Evolutionary conservation across 2,329 filamentous ascomycete species (phyloP), one percentile per base, ranked within the genome.

Genomic region (Fonsecaea nubica): DNA sequence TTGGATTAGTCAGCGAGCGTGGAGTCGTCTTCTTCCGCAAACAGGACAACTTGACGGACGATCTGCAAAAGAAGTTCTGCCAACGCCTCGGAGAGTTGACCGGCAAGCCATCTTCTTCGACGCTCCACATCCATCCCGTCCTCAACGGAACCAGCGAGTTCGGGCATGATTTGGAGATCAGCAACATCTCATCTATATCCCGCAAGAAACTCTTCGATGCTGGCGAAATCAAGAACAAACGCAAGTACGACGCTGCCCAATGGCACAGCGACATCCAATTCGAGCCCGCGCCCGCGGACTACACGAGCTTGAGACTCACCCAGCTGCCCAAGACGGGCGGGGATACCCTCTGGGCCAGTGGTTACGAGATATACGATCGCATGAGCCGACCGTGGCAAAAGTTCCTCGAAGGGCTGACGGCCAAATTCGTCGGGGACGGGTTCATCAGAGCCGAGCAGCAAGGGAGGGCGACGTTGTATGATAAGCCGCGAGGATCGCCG

Each of bases 21-120:
- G 89, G 89, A 9, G 89, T 91, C 3, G 88, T 91, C 36, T 90
- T 91, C 79, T 90, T 91, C 78, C 85, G 88, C 21, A 83, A 85
- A 35, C 89, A 92, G 69, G 79, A 87, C 72, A 80, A 83, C 73
- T 77, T 90, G 42, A 84, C 82, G 69, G 84, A 89, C 73, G 85
- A 87, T 1, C 81, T 89, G 1, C 88, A 90, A 72, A 92, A 92
- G 77, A 79, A 87, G 62, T 81, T 92, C 0, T 85, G 86, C 38
- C 80, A 87, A 12, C 81, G 83, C 0, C 80, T 91, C 1, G 88
- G 89, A 8, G 79, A 86, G 71, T 79, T 90, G 9, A 81, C 84
- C 0, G 87, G 87, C 50, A 87, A 85, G 65, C 88, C 89, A 0
- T 70, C 78, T 0, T 81, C 82, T 1, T 89, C 87, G 0, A 82